Percentiles rank a stretch among this genome's conserved stretches.
Conservation (phyloP, 2,329 filamentous ascomycete genomes). For the Colletotrichum sp. region DNA sequence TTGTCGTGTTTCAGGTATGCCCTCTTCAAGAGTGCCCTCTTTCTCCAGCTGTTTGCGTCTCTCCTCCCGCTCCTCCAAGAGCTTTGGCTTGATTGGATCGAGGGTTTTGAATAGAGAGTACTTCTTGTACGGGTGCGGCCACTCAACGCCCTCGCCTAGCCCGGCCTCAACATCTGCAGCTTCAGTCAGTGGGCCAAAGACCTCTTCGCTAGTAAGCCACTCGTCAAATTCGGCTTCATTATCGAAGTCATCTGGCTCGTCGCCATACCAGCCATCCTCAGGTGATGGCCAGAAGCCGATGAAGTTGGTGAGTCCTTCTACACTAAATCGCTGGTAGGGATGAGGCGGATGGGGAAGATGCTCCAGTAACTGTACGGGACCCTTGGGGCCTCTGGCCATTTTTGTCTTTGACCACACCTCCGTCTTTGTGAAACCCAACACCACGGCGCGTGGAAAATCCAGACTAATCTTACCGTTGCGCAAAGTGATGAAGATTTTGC, state of each 20-base stretch:
- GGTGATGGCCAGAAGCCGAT: fast-evolving
- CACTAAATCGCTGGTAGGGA: neutral
- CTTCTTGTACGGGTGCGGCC: neutral
- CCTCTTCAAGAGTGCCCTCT: too few species aligned
- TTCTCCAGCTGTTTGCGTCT: neutral
- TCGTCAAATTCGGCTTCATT: neutral
- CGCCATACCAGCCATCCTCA: fast-evolving
- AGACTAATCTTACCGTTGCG: fast-evolving
- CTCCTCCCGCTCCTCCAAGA: neutral
- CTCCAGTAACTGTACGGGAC: neutral
- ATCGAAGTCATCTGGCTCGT: neutral
- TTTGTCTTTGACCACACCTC: neutral
- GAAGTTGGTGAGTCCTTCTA: fast-evolving
- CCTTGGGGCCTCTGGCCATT: neutral
- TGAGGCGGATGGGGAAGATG: neutral
- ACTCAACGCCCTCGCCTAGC: neutral
- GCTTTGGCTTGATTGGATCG: neutral
- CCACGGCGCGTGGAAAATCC: neutral
- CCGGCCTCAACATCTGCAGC: neutral
- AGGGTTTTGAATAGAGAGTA: neutral
- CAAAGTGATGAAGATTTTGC: neutral
- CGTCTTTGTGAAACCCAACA: fast-evolving
- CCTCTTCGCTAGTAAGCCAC: neutral
- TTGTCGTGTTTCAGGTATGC: too few species aligned
- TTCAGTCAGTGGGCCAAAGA: neutral